Evolutionary conservation across 23 red algal species (phyloP).

Genomic region (Gracilariopsis chorda): DNA sequence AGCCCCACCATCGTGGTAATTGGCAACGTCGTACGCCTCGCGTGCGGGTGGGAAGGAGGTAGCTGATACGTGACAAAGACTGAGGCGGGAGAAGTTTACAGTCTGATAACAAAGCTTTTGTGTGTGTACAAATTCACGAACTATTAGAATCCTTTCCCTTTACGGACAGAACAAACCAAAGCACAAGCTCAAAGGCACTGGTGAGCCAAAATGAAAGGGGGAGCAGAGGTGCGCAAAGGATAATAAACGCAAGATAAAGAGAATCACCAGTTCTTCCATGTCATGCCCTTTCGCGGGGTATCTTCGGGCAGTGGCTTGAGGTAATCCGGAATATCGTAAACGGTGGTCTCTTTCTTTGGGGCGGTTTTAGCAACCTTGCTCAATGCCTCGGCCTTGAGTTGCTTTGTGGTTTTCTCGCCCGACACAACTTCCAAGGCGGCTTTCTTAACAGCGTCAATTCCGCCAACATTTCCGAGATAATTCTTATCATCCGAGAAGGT

Average conservation of each 20-base stretch:
- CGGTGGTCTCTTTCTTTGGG: background rate
- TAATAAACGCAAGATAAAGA: background rate
- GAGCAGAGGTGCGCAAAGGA: background rate
- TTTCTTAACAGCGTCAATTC: conserved; percentile 50
- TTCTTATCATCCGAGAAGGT: conserved; percentile 73
- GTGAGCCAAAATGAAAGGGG: background rate
- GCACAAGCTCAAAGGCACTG: background rate
- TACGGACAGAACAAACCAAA: background rate
- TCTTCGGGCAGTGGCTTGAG: conserved; percentile 78
- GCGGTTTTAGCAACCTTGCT: background rate
- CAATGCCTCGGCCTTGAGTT: conserved; percentile 43
- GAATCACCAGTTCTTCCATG: conserved; percentile 79
- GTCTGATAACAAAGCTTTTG: too few relatives aligned
- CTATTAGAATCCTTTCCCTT: background rate
- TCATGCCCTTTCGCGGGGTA: conserved; percentile 50
- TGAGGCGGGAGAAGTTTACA: too few relatives aligned
- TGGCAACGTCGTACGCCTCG: conserved; percentile 67
- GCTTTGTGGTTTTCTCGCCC: conserved; percentile 28
- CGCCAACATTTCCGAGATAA: conserved; percentile 56
- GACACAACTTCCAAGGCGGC: conserved; percentile 40
- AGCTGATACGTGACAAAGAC: too few relatives aligned
- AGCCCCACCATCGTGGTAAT: conserved; percentile 68
- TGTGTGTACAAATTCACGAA: background rate
- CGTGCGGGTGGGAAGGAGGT: conserved; percentile 27
- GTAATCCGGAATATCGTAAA: conserved; percentile 58